Percentiles rank a stretch among this genome's conserved stretches.
Conservation (phyloP, 306 rosid species). For the Inga oerstediana region DNA sequence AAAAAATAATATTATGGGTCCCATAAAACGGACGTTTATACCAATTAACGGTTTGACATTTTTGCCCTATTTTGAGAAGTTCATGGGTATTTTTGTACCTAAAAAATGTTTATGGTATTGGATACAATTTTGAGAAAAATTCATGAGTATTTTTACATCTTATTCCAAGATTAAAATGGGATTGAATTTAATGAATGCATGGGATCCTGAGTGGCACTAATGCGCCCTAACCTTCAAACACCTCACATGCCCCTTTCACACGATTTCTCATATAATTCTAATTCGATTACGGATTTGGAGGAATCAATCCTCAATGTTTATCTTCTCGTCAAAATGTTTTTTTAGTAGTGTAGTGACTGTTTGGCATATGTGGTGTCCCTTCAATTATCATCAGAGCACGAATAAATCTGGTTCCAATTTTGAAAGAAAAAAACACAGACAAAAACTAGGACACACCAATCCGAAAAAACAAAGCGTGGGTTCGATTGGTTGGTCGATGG, state of each 20-base stretch:
- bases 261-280: neutral
- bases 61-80: no score
- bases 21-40: no score
- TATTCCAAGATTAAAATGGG: neutral
- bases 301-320: neutral
- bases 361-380: neutral
- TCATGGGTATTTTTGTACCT: no score
- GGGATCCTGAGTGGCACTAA: constrained; percentile 17
- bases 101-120: no score
- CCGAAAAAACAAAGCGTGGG: neutral
- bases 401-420: neutral
- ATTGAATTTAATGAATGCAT: neutral
- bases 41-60: no score
- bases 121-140: no score
- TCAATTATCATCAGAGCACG: neutral
- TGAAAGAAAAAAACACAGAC: no score
- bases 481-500: neutral
- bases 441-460: neutral
- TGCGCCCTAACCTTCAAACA: constrained; percentile 53
- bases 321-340: neutral
- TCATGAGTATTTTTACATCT: no score
- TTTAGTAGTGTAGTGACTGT: neutral
- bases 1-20: no score
- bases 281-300: neutral
- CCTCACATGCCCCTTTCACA: constrained; percentile 19